Evolutionary conservation across 805 yeast genomes (phyloP).

Genomic region (Jamesozyma piceae): DNA sequence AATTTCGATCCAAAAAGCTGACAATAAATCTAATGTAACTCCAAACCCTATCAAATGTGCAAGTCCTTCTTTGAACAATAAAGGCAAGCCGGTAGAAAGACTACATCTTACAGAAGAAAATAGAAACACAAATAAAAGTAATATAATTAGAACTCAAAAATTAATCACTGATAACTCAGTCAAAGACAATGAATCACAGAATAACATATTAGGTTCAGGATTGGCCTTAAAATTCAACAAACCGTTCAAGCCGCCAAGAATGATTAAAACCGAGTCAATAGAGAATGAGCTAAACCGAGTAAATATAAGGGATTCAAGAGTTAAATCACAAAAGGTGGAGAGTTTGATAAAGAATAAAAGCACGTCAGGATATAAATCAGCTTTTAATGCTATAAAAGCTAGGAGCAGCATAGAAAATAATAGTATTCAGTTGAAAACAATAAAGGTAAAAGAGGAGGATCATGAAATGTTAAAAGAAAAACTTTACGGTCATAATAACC

Average conservation of each 20-base stretch:
- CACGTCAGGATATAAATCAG: neutral
- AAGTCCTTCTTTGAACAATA: neutral
- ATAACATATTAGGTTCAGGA: neutral
- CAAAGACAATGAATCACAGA: neutral
- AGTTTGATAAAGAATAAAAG: neutral
- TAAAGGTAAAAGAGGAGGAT: neutral
- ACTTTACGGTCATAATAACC: neutral
- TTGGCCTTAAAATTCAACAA: conserved; percentile 22
- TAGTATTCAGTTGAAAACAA: neutral
- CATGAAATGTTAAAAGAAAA: neutral
- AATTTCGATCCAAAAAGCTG: conserved; percentile 5
- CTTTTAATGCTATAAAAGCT: too few species aligned
- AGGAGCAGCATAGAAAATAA: neutral
- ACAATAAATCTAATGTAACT: neutral
- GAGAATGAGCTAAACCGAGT: conserved; percentile 8
- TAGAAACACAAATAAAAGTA: neutral
- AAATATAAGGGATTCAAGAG: conserved; percentile 5
- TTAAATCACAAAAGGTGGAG: neutral
- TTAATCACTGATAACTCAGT: neutral
- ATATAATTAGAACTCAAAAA: neutral
- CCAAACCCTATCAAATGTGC: neutral
- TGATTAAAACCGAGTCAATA: conserved; percentile 1
- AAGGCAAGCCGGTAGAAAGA: neutral
- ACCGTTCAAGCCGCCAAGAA: conserved; percentile 26
- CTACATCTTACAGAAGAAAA: neutral